Conservation (phyloP, 345 rosid genomes). For the Citrus medica region DNA sequence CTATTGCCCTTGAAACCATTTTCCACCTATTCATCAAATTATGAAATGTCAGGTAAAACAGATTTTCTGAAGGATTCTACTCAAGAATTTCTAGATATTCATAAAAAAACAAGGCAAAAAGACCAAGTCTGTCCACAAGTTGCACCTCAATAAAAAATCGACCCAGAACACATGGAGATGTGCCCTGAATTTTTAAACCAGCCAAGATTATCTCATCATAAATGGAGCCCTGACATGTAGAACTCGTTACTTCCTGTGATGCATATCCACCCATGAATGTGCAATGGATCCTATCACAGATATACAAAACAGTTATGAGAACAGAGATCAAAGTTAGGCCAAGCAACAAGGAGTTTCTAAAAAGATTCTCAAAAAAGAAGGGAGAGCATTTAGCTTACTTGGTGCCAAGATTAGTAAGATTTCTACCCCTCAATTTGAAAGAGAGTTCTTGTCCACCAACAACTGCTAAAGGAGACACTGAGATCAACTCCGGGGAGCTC, state of each 20-base stretch:
- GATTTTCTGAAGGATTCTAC: conserved; percentile 1
- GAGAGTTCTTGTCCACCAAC: conserved; percentile 68
- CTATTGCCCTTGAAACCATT: conserved; percentile 83
- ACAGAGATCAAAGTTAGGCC: not conserved
- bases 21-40: conserved; percentile 56
- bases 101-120: not conserved
- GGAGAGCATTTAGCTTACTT: conserved; percentile 38
- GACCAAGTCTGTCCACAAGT: conserved; percentile 5
- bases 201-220: conserved; percentile 56
- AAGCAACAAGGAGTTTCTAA: not conserved
- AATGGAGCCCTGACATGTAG: conserved; percentile 26
- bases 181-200: conserved; percentile 44
- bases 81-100: not conserved
- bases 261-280: conserved; percentile 60
- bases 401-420: conserved; percentile 60
- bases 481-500: conserved; percentile 80
- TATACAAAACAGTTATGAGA: conserved; percentile 4
- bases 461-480: conserved; percentile 76
- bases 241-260: conserved; percentile 41
- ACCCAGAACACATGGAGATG: conserved; percentile 40
- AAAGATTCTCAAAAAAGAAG: too few relatives aligned
- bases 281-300: conserved; percentile 59
- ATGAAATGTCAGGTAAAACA: conserved; percentile 9
- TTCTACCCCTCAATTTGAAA: conserved; percentile 71
- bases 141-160: conserved; percentile 90